A percentile compares a stretch with the other conserved stretches of the same genome.
phyloP scores from a whole-genome alignment of 441 rosid genomes.

The Populus hybrid region DNA sequence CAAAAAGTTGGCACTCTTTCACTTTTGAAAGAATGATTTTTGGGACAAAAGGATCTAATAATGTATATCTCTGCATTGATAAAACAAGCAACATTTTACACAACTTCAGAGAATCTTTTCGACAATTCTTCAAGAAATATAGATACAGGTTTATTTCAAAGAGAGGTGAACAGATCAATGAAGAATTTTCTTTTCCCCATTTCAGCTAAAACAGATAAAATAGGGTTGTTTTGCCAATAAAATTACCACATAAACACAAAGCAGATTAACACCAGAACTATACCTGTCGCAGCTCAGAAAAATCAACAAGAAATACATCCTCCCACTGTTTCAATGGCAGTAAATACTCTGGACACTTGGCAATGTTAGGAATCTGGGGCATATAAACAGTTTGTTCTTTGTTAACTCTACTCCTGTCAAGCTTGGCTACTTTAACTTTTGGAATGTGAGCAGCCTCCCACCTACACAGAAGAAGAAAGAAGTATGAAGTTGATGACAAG shows the following conservation, averaged over 20 bases:
- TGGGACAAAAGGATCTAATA: background rate
- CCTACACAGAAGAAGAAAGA: conserved; percentile 33
- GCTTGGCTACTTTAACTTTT: conserved; percentile 66
- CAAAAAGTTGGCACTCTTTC: background rate
- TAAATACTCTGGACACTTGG: conserved; percentile 57
- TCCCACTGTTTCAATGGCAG: conserved; percentile 77
- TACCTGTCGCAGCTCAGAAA: conserved; percentile 67
- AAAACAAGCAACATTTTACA: background rate
- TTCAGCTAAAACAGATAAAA: background rate
- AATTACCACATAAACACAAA: background rate
- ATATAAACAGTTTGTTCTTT: conserved; percentile 74
- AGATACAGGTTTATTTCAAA: background rate
- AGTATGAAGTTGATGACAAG: background rate
- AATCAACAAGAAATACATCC: conserved; percentile 74
- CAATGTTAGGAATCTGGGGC: conserved; percentile 87
- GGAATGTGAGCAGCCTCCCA: conserved; percentile 93
- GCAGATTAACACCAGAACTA: background rate
- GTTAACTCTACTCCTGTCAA: conserved; percentile 35
- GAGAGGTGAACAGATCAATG: background rate
- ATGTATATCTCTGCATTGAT: background rate
- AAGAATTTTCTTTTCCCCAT: too few species aligned
- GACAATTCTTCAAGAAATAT: background rate
- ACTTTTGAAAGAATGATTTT: background rate
- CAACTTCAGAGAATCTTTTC: background rate
- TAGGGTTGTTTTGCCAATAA: background rate